Evolutionary conservation across 371 early-diverging fungal species (phyloP).

Genomic region (Saksenaea oblongispora): DNA sequence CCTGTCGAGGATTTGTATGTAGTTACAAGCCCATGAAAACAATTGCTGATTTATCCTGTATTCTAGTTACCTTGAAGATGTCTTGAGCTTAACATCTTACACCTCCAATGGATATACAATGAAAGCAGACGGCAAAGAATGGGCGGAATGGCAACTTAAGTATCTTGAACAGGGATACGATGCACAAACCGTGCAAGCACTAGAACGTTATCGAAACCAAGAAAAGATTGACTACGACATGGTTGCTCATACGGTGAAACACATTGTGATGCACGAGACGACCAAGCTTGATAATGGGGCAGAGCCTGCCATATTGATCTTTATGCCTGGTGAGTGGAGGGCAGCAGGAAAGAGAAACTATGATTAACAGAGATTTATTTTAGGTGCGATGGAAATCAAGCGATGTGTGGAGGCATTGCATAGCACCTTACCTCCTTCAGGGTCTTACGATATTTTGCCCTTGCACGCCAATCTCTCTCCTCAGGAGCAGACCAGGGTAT

Average conservation of each 20-base stretch:
- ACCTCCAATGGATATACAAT: constrained; percentile 39
- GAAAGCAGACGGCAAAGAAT: constrained; percentile 31
- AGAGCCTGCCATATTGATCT: constrained; percentile 68
- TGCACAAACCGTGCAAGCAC: constrained; percentile 45
- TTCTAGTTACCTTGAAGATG: constrained; percentile 57
- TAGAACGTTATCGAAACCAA: constrained; percentile 48
- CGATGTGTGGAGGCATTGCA: constrained; percentile 63
- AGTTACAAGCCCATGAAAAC: not conserved
- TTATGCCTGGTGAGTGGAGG: constrained; percentile 61
- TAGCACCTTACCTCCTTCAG: constrained; percentile 20
- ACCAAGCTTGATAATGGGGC: constrained; percentile 33
- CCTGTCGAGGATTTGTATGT: constrained; percentile 71
- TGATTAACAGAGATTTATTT: not conserved
- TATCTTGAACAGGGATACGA: constrained; percentile 48
- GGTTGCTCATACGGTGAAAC: constrained; percentile 57
- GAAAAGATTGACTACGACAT: constrained; percentile 70
- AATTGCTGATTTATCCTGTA: not conserved
- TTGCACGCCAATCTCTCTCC: constrained; percentile 81
- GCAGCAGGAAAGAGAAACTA: not conserved
- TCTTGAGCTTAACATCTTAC: constrained; percentile 49
- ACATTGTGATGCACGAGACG: constrained; percentile 57
- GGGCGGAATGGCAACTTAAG: constrained; percentile 46
- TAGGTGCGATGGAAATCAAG: constrained; percentile 76
- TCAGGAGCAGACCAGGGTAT: constrained; percentile 68
- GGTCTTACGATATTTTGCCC: constrained; percentile 51